phyloP scores from a whole-genome alignment of 2,329 filamentous ascomycete genomes.

The Curvularia hawaiiensis region DNA sequence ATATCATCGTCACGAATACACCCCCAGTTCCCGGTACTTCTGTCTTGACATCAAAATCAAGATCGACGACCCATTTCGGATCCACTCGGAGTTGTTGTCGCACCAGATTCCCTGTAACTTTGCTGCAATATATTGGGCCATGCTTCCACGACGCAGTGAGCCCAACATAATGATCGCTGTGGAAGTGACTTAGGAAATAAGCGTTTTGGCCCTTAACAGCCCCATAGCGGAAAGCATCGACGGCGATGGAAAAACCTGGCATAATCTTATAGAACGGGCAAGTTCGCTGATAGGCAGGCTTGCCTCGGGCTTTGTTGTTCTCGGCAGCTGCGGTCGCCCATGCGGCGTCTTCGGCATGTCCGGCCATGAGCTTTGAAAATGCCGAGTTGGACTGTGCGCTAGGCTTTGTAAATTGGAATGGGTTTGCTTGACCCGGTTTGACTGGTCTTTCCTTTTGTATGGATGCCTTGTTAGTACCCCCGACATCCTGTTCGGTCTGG shows the following conservation, averaged over 20 bases:
- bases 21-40: constrained; percentile 84
- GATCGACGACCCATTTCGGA: constrained; percentile 79
- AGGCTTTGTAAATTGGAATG: constrained; percentile 63
- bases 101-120: constrained; percentile 87
- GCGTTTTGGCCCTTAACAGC: constrained; percentile 90
- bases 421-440: constrained; percentile 79
- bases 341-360: constrained; percentile 85
- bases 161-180: constrained; percentile 96
- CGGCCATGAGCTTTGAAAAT: constrained; percentile 92
- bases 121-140: constrained; percentile 95
- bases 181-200: constrained; percentile 97
- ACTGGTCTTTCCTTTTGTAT: constrained; percentile 69
- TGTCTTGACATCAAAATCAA: constrained; percentile 81
- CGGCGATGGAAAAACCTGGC: constrained; percentile 88
- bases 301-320: constrained; percentile 78
- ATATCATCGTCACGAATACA: constrained; percentile 89
- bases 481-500: constrained; percentile 14
- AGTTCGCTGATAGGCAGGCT: constrained; percentile 83
- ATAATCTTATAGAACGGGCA: constrained; percentile 99
- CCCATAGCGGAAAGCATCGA: constrained; percentile 95
- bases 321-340: constrained; percentile 87
- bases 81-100: constrained; percentile 85
- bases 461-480: constrained; percentile 60
- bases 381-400: constrained; percentile 63
- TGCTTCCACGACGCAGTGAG: constrained; percentile 87